Evolutionary conservation across 163 green algal species (phyloP).

Genomic region (Volvox carteri): DNA sequence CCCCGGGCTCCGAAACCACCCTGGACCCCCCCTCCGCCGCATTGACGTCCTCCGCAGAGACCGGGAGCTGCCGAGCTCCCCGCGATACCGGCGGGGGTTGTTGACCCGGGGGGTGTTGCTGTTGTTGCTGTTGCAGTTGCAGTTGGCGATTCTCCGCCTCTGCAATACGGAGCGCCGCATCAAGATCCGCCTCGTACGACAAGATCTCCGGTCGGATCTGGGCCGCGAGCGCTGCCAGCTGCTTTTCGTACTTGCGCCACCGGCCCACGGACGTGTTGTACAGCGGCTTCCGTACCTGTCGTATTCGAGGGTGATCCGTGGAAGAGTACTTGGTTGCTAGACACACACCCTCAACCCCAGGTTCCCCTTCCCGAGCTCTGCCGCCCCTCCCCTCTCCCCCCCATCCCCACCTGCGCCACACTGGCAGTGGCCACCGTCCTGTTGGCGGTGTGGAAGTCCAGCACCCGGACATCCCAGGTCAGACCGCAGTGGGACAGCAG

Average conservation of each 20-base stretch:
- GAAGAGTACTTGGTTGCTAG: too few species aligned
- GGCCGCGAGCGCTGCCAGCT: constrained; percentile 60
- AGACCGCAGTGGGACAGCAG: constrained; percentile 73
- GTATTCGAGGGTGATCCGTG: too few species aligned
- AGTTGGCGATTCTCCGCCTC: constrained; percentile 9
- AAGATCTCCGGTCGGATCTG: background rate
- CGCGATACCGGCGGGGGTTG: too few species aligned
- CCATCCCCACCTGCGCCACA: constrained; percentile 59
- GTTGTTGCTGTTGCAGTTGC: background rate
- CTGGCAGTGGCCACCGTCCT: constrained; percentile 76
- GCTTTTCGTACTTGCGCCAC: constrained; percentile 66
- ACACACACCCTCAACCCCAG: too few species aligned
- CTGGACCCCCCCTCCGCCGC: too few species aligned
- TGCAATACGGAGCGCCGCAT: constrained; percentile 7
- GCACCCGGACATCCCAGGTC: constrained; percentile 69
- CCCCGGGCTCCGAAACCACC: too few species aligned
- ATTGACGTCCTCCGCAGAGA: too few species aligned
- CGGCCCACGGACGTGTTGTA: constrained; percentile 69
- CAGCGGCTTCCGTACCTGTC: constrained; percentile 70
- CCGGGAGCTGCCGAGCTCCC: too few species aligned
- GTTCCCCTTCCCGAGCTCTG: too few species aligned
- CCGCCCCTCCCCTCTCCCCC: background rate
- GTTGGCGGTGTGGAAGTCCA: constrained; percentile 70
- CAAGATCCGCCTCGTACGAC: constrained; percentile 37
- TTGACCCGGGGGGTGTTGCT: too few species aligned